These are phyloP conservation scores for Cubamyces lactineus DNA, from an alignment of 768 basidiomycete species.

Conservation along the genomic window DNA sequence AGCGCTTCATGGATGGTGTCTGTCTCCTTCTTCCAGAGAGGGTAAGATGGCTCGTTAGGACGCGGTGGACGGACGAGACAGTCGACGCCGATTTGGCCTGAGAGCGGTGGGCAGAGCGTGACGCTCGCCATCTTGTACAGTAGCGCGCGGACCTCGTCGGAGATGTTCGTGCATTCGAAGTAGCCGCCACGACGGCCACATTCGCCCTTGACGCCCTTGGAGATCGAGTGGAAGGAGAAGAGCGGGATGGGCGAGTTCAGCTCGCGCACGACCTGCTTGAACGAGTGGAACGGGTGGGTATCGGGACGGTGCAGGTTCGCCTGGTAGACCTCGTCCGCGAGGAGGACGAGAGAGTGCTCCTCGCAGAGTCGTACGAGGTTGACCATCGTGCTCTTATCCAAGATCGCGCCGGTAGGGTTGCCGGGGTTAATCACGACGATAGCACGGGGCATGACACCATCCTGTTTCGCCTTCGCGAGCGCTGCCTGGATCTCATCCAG, in stretches of 20 bases:
- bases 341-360: conserved; percentile 79
- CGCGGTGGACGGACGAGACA: conserved; percentile 85
- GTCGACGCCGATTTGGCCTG: conserved; percentile 94
- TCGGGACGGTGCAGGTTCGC: conserved; percentile 76
- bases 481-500: conserved; percentile 65
- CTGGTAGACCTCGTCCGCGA: conserved; percentile 99
- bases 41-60: conserved; percentile 73
- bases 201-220: conserved; percentile 94
- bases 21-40: conserved; percentile 83
- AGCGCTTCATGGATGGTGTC: conserved; percentile 77
- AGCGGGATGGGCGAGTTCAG: conserved; percentile 77
- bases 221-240: conserved; percentile 96
- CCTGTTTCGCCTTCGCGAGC: conserved; percentile 62
- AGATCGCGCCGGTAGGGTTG: conserved; percentile 91
- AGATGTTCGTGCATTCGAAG: conserved; percentile 88
- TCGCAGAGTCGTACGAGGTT: conserved; percentile 85
- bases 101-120: conserved; percentile 84
- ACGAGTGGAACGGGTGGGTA: conserved; percentile 82
- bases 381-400: conserved; percentile 71
- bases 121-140: conserved; percentile 98
- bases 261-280: conserved; percentile 83
- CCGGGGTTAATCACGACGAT: conserved; percentile 99
- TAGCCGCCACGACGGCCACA: conserved; percentile 98
- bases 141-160: conserved; percentile 74
- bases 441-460: conserved; percentile 71